phyloP scores from a whole-genome alignment of 2,329 filamentous ascomycete genomes.

The Keithomyces neogunnii region DNA sequence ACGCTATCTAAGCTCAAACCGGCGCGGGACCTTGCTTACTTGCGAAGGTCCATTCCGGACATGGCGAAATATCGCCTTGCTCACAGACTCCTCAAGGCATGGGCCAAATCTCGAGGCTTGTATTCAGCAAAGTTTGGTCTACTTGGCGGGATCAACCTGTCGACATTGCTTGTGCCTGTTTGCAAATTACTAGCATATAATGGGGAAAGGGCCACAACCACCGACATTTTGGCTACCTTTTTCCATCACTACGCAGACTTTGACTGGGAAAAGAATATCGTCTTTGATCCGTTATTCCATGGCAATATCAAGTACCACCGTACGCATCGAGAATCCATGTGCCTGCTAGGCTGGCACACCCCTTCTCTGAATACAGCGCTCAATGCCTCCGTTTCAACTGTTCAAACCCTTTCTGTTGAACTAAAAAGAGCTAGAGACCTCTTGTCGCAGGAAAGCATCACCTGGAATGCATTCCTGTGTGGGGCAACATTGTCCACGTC shows the following conservation, averaged over 20 bases:
- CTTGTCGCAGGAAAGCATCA: slow-evolving; percentile 25
- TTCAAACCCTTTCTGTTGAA: slow-evolving; percentile 42
- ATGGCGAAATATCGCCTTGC: slow-evolving; percentile 48
- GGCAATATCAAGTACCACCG: slow-evolving; percentile 42
- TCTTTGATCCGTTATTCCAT: slow-evolving; percentile 54
- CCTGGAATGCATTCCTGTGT: slow-evolving; percentile 36
- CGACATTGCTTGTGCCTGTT: slow-evolving; percentile 50
- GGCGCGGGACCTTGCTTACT: slow-evolving; percentile 51
- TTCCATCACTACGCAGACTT: slow-evolving; percentile 55
- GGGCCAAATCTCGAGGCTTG: slow-evolving; percentile 53
- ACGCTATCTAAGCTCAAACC: slow-evolving; percentile 56
- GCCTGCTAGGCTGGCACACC: slow-evolving; percentile 52
- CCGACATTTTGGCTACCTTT: slow-evolving; percentile 49
- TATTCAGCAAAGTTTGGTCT: slow-evolving; percentile 59
- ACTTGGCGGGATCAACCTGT: slow-evolving; percentile 56
- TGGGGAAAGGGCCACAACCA: slow-evolving; percentile 28
- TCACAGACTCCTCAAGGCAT: slow-evolving; percentile 51
- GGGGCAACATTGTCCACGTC: background rate
- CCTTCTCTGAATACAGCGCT: slow-evolving; percentile 53
- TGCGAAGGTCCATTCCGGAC: slow-evolving; percentile 52
- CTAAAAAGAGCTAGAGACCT: slow-evolving; percentile 36
- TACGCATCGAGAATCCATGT: slow-evolving; percentile 50
- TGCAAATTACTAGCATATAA: slow-evolving; percentile 43
- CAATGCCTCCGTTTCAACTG: slow-evolving; percentile 43
- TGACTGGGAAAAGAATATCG: slow-evolving; percentile 45